Percentiles rank a stretch among this genome's conserved stretches.
phyloP scores from a whole-genome alignment of 805 yeast species.

The Ogataea ganodermae region DNA sequence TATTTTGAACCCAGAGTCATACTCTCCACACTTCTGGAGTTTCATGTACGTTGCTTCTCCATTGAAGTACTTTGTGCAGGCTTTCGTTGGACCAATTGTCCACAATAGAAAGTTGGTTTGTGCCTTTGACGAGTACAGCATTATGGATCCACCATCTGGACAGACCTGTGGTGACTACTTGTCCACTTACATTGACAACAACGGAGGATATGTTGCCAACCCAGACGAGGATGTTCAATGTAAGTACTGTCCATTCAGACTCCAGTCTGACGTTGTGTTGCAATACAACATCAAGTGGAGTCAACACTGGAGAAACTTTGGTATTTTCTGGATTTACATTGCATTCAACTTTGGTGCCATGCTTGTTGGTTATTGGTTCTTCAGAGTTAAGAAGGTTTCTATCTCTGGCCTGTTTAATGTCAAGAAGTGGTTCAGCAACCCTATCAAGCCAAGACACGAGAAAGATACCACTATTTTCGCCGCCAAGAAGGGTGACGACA shows the following conservation, averaged over 20 bases:
- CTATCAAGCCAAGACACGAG: slow-evolving; percentile 46
- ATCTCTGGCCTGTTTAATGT: slow-evolving; percentile 34
- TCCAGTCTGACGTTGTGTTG: slow-evolving; percentile 47
- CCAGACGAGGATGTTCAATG: slow-evolving; percentile 51
- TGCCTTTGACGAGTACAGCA: slow-evolving; percentile 37
- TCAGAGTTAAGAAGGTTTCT: slow-evolving; percentile 41
- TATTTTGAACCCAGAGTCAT: slow-evolving; percentile 44
- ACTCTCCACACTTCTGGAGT: slow-evolving; percentile 52
- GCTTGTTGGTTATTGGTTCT: slow-evolving; percentile 39
- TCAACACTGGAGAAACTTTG: slow-evolving; percentile 66
- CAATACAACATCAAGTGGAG: slow-evolving; percentile 45
- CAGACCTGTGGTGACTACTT: slow-evolving; percentile 52
- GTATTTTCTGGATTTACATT: slow-evolving; percentile 59
- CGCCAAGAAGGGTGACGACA: slow-evolving; percentile 42
- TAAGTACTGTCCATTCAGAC: slow-evolving; percentile 47
- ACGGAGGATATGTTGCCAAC: slow-evolving; percentile 52
- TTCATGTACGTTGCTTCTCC: slow-evolving; percentile 48
- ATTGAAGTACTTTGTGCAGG: slow-evolving; percentile 49
- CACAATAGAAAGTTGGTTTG: slow-evolving; percentile 43
- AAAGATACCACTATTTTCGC: slow-evolving; percentile 46
- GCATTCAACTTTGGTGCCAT: slow-evolving; percentile 50
- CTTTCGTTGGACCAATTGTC: slow-evolving; percentile 42
- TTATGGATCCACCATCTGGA: slow-evolving; percentile 46
- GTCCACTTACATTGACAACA: slow-evolving; percentile 33
- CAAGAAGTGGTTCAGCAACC: slow-evolving; percentile 44